Percentiles rank a stretch among this genome's conserved stretches.
phyloP scores from a whole-genome alignment of 495 filamentous ascomycete genomes.

The Glarea lozoyensis region DNA sequence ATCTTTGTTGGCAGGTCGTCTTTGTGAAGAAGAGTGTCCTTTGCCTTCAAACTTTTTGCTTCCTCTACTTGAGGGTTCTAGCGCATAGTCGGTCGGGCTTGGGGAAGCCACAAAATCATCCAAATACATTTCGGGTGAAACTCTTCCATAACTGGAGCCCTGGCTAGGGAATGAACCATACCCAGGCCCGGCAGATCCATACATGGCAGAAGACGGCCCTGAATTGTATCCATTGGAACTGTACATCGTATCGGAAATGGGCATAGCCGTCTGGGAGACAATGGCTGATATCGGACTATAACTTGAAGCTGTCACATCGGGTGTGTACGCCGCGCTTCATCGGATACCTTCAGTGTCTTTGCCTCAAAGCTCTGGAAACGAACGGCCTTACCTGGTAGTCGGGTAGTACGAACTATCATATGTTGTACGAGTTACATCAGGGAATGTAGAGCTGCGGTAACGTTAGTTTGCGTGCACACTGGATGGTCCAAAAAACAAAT shows the following conservation, averaged over 20 bases:
- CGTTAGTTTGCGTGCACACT: constrained; percentile 7
- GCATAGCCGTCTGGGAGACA: constrained; percentile 4
- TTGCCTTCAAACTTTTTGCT: constrained; percentile 36
- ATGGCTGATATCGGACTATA: constrained; percentile 15
- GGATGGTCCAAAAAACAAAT: neutral
- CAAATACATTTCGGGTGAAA: constrained; percentile 21
- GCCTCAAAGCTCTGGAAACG: constrained; percentile 5
- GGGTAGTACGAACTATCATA: constrained; percentile 19
- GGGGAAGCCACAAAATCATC: constrained; percentile 21
- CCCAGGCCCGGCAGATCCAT: constrained; percentile 17
- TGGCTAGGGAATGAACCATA: constrained; percentile 14
- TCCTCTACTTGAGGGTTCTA: constrained; percentile 15
- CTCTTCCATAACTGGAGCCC: constrained; percentile 14
- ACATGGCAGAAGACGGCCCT: constrained; percentile 15
- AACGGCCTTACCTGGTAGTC: constrained; percentile 18
- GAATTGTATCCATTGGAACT: constrained; percentile 15
- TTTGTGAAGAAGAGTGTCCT: constrained; percentile 49
- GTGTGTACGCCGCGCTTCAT: constrained; percentile 15
- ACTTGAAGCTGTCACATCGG: constrained; percentile 10
- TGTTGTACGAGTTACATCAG: constrained; percentile 8
- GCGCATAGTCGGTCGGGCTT: constrained; percentile 18
- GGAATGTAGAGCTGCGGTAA: constrained; percentile 12
- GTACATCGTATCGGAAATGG: constrained; percentile 16
- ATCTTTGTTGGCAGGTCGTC: constrained; percentile 72
- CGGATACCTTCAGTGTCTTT: constrained; percentile 14